Evolutionary conservation across 2,329 filamentous ascomycete genomes (phyloP).

Genomic region (Domatiomyces globalis): DNA sequence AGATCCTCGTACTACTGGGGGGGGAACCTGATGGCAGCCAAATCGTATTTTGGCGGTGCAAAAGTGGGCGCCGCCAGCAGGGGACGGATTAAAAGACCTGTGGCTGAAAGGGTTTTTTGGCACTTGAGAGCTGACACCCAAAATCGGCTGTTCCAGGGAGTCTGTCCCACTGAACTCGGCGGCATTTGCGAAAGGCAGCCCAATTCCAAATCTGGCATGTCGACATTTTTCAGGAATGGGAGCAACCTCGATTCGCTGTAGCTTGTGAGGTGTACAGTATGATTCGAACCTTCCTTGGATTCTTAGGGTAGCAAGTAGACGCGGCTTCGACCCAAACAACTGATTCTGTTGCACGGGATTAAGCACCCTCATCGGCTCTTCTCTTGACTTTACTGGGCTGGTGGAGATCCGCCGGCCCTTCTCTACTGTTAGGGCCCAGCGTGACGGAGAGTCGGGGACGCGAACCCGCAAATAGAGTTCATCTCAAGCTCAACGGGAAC

Average conservation of each 20-base stretch:
- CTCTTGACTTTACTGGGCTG: not conserved
- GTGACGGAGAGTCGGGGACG: not conserved
- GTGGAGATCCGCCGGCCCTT: not conserved
- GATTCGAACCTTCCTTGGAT: not conserved
- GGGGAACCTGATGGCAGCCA: not conserved
- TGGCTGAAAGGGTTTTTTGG: not conserved
- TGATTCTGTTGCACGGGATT: not conserved
- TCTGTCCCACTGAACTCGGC: not conserved
- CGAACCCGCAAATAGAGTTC: not conserved
- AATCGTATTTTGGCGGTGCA: not conserved
- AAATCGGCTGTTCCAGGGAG: not conserved
- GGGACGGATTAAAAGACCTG: not conserved
- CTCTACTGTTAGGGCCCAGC: not conserved
- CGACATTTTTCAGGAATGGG: not conserved
- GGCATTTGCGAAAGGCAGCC: not conserved
- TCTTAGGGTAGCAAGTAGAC: not conserved
- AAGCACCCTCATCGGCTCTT: not conserved
- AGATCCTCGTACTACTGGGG: not conserved
- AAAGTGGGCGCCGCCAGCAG: not conserved
- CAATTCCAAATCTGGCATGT: not conserved
- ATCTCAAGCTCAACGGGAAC: not conserved
- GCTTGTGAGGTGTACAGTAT: not conserved
- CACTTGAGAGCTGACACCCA: not conserved
- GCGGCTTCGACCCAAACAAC: not conserved
- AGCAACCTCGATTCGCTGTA: not conserved